A percentile compares a stretch with the other conserved stretches of the same genome.
Conservation (phyloP, 176 grass and related monocot genomes). For the Aegilops longissima region DNA sequence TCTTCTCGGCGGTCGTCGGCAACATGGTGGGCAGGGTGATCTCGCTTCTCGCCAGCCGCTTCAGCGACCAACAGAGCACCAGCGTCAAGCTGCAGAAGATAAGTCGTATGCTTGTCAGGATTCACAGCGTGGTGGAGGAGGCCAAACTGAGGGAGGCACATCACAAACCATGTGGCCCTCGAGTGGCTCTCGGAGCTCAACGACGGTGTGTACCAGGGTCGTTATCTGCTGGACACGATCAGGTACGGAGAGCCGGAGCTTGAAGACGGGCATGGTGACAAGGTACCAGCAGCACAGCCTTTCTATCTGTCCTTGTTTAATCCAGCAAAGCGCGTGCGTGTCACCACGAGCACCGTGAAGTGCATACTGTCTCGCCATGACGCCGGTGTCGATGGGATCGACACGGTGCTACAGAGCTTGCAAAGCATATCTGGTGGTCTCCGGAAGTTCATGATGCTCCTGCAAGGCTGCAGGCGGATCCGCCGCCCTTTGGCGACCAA, state of each 20-base stretch:
- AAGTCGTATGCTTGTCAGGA: background rate
- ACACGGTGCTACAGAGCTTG: background rate
- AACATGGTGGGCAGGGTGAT: slow-evolving; percentile 10
- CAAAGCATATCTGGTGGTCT: background rate
- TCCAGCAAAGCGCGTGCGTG: too few relatives aligned
- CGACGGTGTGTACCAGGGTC: background rate
- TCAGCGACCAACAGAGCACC: background rate
- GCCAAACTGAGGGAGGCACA: background rate
- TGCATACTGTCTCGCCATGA: background rate
- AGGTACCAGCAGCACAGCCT: background rate
- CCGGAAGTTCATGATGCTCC: slow-evolving; percentile 23
- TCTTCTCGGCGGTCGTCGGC: background rate
- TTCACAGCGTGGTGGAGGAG: slow-evolving; percentile 27
- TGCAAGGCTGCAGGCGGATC: background rate
- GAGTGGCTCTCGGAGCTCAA: slow-evolving; percentile 9
- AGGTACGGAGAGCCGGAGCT: background rate
- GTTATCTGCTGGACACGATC: slow-evolving; percentile 18
- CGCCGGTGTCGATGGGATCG: background rate
- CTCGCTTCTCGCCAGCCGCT: background rate
- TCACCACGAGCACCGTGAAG: background rate
- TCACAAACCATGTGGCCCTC: background rate
- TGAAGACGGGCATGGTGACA: too few relatives aligned
- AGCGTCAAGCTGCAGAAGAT: slow-evolving; percentile 8
- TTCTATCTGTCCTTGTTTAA: background rate
- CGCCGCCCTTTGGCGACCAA: background rate